Percentiles rank a stretch among this genome's conserved stretches.
Evolutionary conservation across 1,139 yeast species (phyloP).

Genomic region (Geotrichum phurueaensis): DNA sequence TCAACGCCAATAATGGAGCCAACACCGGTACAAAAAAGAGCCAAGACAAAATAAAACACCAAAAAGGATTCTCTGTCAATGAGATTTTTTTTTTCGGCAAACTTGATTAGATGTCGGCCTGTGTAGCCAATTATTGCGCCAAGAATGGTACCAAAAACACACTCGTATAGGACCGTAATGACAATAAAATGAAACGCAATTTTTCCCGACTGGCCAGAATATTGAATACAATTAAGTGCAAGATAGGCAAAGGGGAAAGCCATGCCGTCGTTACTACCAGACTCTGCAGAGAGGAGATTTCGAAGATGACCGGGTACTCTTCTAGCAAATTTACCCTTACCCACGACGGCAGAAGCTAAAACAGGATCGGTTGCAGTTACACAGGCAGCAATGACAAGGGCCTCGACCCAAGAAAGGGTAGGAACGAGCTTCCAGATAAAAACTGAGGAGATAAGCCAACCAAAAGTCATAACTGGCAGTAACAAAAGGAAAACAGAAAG

Average conservation of each 20-base stretch:
- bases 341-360: constrained; percentile 95
- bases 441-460: constrained; percentile 84
- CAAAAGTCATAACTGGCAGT: constrained; percentile 89
- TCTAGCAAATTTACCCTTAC: constrained; percentile 94
- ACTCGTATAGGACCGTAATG: constrained; percentile 77
- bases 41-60: constrained; percentile 80
- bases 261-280: constrained; percentile 98
- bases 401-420: constrained; percentile 68
- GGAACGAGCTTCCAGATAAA: constrained; percentile 85
- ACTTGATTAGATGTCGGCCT: constrained; percentile 68
- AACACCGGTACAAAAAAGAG: constrained; percentile 86
- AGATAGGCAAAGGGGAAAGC: constrained; percentile 90
- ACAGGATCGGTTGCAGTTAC: constrained; percentile 98
- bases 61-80: constrained; percentile 92
- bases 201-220: constrained; percentile 58
- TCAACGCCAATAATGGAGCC: constrained; percentile 91
- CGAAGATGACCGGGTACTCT: constrained; percentile 96
- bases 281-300: constrained; percentile 83
- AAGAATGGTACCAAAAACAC: constrained; percentile 73
- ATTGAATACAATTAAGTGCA: constrained; percentile 61
- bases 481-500: constrained; percentile 68
- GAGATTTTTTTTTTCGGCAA: constrained; percentile 66
- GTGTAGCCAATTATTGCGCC: constrained; percentile 74
- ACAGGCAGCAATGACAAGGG: constrained; percentile 81
- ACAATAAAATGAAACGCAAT: constrained; percentile 83